These are phyloP conservation scores for Lepidium didymum DNA, from an alignment of 345 rosid species.

Conservation along the genomic window DNA sequence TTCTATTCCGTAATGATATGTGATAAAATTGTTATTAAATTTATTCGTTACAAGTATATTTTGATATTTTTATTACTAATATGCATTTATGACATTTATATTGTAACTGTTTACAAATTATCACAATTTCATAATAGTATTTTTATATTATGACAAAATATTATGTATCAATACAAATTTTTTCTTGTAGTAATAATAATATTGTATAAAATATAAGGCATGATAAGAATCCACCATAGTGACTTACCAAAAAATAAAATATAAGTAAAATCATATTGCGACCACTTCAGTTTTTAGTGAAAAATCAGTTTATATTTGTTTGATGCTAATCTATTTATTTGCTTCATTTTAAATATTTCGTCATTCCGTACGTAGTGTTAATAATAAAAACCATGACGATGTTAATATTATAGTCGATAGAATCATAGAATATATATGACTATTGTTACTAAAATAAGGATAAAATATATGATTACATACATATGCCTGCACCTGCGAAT, in stretches of 20 bases:
- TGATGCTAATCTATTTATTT: background rate
- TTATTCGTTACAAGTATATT: too few species aligned
- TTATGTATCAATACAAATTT: too few species aligned
- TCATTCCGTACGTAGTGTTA: background rate
- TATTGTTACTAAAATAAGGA: background rate
- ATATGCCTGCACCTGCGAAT: conserved; percentile 1
- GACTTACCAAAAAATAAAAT: background rate
- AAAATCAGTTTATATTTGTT: background rate
- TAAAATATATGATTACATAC: background rate
- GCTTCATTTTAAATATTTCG: background rate
- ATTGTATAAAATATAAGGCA: background rate
- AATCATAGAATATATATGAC: too few species aligned
- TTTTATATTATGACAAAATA: too few species aligned
- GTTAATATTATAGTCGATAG: background rate
- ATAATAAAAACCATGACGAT: background rate
- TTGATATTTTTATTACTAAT: too few species aligned
- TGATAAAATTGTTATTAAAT: too few species aligned
- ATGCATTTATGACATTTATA: too few species aligned
- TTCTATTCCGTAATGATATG: too few species aligned
- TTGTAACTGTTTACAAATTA: too few species aligned
- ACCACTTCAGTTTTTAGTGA: background rate
- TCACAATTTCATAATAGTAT: too few species aligned
- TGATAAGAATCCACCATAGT: background rate
- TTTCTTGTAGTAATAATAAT: too few species aligned
- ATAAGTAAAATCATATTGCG: background rate